Base-by-base conservation (phyloP, 1,139 yeast species). In the Blastobotrys indianensis region DNA sequence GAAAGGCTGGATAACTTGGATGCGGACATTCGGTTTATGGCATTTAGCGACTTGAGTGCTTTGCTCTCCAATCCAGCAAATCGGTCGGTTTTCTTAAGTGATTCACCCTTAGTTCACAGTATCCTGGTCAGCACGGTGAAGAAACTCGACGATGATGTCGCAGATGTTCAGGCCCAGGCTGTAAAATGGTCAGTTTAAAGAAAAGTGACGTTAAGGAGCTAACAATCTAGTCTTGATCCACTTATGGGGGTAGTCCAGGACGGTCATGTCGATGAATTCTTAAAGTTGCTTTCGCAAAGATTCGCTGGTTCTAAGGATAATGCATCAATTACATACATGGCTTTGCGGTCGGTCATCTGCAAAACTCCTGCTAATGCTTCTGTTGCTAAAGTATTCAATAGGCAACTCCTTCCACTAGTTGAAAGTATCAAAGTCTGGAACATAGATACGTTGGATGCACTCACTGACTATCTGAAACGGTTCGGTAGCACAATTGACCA, bases 21-120 rank as follows among this genome's bases (percentile, higher is more conserved):
- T 58, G 85, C 94, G 2, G 96, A 87, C 61, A 70, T 84, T 55
- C 73, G 95, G 59, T 86, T 81, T 65, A 87, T 87, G 96, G 94
- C 92, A 2, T 69, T 86, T 51, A 85, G 79, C 55, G 96, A 87
- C 60, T 73, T 86, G 56, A 78, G 76, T 56, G 76, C 75, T 57
- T 69, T 68, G 51, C 72, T 67, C 47, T 54, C 55, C 54, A 58
- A 52, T 54, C 68, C 42, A 55, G 64, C 42, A 54, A 62, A 52
- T 32, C 55, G 57, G 6, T 11, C 28, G 8, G 52, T 61, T 29
- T 60, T 66, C 38, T 57, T 56, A 45, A 56, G 55, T 34, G 68
- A 65, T 41, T 49, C 59, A 29, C 51, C 57, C 5, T 53, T 61
- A 46, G 56, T 64, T 6, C 42, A 51, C 4, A 54, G 61, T 12